Base-by-base conservation (phyloP, 2,329 filamentous ascomycete genomes). In the Keithomyces neogunnii region DNA sequence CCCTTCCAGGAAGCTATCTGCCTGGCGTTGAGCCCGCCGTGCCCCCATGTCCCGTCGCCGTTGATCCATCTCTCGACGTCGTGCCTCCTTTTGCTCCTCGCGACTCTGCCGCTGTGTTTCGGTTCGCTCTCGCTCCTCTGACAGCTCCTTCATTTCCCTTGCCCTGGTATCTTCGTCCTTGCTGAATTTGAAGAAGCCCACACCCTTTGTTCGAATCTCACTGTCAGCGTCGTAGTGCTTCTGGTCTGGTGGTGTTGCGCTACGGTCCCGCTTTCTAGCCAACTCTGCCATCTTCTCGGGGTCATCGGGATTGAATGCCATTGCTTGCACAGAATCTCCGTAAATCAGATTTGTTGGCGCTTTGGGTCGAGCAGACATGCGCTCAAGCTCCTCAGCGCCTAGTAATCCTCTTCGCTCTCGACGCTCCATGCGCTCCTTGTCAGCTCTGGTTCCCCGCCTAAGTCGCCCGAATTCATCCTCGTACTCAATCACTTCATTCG, bases 401-500 rank as follows among this genome's bases (percentile, higher is more conserved):
- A 79, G 66, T 2, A 77, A 69, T 6, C 77, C 73, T 50, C 80
- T 78, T 46, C 61, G 61, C 28, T 60, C 61, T 39, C 76, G 72
- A 10, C 81, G 78, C 57, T 86, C 78, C 58, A 86, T 76, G 5
- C 77, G 77, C 40, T 81, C 78, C 13, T 80, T 83, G 55, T 93
- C 81, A 4, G 82, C 78, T 46, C 79, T 78, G 0, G 88, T 92
- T 19, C 86, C 88, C 43, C 73, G 81, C 3, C 91, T 76, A 11
- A 84, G 78, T n/a, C 93, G 85, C 2, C 93, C 93, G 63, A 95
- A 96, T 62, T 97, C 93, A 67, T 99, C 93, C 49, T 86, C 79
- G 64, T 89, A 95, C 58, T 96, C 91, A 4, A 97, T 73, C n/a
- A 88, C 67, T 50, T 90, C 85, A 30, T 76, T 73, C 43, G 72